Evolutionary conservation across 257 asterid genomes (phyloP).

Genomic region (Verbascum thapsus): DNA sequence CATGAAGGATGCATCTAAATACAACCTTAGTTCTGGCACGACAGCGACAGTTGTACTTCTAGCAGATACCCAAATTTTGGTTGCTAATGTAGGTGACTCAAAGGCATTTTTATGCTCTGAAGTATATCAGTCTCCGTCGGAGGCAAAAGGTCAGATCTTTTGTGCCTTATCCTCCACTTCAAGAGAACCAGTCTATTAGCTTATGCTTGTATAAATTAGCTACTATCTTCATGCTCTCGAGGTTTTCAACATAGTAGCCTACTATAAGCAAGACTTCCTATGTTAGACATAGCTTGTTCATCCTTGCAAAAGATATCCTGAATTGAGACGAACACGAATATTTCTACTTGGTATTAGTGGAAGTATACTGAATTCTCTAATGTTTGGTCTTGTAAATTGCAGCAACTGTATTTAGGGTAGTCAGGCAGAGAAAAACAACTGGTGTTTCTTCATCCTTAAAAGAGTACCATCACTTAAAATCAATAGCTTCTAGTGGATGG

Average conservation of each 20-base stretch:
- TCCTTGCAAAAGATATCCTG: conserved; percentile 5
- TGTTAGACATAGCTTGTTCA: conserved; percentile 12
- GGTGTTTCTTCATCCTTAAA: conserved; percentile 54
- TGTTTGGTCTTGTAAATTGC: conserved; percentile 43
- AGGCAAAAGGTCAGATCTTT: conserved; percentile 74
- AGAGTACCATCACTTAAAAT: conserved; percentile 59
- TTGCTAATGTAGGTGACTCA: no score
- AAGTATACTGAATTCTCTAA: conserved; percentile 17
- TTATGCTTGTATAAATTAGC: conserved; percentile 22
- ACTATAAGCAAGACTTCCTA: conserved; percentile 2
- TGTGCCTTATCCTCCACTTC: conserved; percentile 24
- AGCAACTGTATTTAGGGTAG: conserved; percentile 77
- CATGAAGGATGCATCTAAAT: conserved; percentile 75
- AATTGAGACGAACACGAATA: neutral
- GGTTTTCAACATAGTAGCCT: neutral
- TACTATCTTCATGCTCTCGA: conserved; percentile 8
- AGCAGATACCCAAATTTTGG: conserved; percentile 75
- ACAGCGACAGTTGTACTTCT: conserved; percentile 83
- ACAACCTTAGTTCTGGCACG: conserved; percentile 78
- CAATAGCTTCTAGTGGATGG: conserved; percentile 77
- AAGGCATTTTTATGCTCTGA: conserved; percentile 98
- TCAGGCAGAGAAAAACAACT: conserved; percentile 55
- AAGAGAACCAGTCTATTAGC: conserved; percentile 17
- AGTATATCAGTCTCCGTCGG: conserved; percentile 70
- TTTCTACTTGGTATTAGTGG: neutral